Percentiles rank a stretch among this genome's conserved stretches.
Conservation (phyloP, 768 basidiomycete species). For the Termitomyces sp. region DNA sequence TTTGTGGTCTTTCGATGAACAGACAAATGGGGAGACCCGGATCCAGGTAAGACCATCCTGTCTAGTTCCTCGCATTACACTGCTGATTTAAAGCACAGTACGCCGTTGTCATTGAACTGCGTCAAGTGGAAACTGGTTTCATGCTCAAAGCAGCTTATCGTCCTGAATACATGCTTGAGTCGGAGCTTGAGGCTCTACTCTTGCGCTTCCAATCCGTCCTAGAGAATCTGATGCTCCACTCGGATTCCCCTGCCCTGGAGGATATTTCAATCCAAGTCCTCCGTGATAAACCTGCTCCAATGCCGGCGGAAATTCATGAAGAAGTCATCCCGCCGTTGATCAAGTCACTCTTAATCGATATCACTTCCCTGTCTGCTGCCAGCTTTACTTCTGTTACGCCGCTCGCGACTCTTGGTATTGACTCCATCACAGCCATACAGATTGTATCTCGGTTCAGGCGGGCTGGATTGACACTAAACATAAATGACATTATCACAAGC, state of each 20-base stretch:
- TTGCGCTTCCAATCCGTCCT: constrained; percentile 14
- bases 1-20: constrained; percentile 26
- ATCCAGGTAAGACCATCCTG: constrained; percentile 21
- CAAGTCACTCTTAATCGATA: constrained; percentile 13
- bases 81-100: constrained; percentile 25
- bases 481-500: constrained; percentile 38
- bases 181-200: constrained; percentile 18
- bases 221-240: constrained; percentile 12
- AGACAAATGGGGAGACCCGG: constrained; percentile 11
- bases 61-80: background rate
- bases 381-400: constrained; percentile 28
- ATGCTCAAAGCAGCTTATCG: constrained; percentile 30
- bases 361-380: constrained; percentile 24
- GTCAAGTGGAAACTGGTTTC: constrained; percentile 25
- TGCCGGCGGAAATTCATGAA: background rate
- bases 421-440: constrained; percentile 47
- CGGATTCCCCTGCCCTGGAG: constrained; percentile 9
- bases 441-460: constrained; percentile 33
- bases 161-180: constrained; percentile 21
- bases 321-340: background rate
- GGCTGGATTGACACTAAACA: constrained; percentile 27
- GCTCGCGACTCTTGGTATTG: constrained; percentile 37
- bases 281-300: background rate
- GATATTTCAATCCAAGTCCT: constrained; percentile 7
- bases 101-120: constrained; percentile 37